Evolutionary conservation across 495 filamentous ascomycete genomes (phyloP).

Genomic region (Penicillium parvum): DNA sequence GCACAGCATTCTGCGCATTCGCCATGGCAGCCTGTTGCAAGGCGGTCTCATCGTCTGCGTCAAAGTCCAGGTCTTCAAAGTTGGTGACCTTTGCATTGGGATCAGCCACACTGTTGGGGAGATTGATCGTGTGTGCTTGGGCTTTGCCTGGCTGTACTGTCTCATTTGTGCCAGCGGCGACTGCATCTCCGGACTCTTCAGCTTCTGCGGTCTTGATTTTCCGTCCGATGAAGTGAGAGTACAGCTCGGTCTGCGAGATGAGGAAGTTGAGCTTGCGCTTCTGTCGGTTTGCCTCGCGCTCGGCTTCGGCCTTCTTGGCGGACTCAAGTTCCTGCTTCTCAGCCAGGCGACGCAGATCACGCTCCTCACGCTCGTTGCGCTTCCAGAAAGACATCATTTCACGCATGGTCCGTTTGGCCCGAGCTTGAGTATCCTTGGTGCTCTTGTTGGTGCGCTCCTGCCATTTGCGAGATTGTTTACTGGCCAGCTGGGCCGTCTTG

Average conservation of each 20-base stretch:
- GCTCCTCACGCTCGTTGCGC: constrained; percentile 94
- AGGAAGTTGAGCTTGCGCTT: constrained; percentile 99
- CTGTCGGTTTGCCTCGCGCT: constrained; percentile 94
- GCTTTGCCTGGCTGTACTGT: constrained; percentile 43
- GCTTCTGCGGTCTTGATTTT: constrained; percentile 97
- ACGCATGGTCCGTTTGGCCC: constrained; percentile 95
- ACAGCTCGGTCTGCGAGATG: constrained; percentile 97
- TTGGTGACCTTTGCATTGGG: constrained; percentile 71
- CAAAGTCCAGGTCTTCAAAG: constrained; percentile 93
- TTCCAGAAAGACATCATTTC: constrained; percentile 99
- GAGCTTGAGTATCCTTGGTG: constrained; percentile 92
- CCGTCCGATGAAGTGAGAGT: constrained; percentile 98
- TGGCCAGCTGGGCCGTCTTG: constrained; percentile 95
- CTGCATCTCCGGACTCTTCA: constrained; percentile 77
- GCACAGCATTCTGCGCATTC: constrained; percentile 94
- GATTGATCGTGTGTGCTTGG: constrained; percentile 46
- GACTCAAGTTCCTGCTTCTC: constrained; percentile 96
- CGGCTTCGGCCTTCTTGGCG: constrained; percentile 92
- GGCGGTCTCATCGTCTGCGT: constrained; percentile 83
- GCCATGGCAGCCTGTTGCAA: constrained; percentile 82
- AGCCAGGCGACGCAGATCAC: constrained; percentile 86
- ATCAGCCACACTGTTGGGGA: constrained; percentile 56
- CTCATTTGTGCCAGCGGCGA: constrained; percentile 52
- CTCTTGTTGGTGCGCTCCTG: constrained; percentile 97
- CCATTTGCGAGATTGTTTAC: constrained; percentile 96